Conservation (phyloP, 768 basidiomycete species). For the Sporobolomyces roseus region DNA sequence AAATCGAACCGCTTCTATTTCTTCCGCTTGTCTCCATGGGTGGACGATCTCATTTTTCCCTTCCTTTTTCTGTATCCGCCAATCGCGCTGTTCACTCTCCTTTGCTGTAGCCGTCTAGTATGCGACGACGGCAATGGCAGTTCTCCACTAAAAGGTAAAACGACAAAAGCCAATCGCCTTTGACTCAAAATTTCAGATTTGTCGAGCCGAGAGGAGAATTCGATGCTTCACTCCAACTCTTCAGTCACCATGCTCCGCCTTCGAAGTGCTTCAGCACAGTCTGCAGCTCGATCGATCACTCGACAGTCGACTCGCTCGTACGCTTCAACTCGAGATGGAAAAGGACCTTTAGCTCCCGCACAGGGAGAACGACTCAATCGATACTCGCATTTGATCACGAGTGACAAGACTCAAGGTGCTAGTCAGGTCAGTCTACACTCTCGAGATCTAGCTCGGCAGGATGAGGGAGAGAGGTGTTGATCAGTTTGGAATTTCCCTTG, state of each 20-base stretch:
- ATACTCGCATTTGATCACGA: slow-evolving; percentile 77
- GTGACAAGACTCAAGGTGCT: slow-evolving; percentile 90
- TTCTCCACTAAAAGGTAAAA: too few species aligned
- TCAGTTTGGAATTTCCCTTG: neutral
- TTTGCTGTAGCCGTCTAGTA: too few species aligned
- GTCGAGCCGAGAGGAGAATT: neutral
- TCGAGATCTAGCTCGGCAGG: neutral
- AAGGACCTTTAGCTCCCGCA: slow-evolving; percentile 12
- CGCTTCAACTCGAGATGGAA: neutral
- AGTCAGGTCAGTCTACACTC: slow-evolving; percentile 62
- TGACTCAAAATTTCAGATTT: too few species aligned
- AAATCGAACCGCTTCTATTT: too few species aligned
- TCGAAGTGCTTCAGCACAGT: neutral
- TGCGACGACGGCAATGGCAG: too few species aligned
- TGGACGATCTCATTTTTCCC: too few species aligned
- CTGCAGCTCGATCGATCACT: slow-evolving; percentile 7
- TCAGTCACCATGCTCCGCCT: slow-evolving; percentile 1
- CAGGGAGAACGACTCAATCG: slow-evolving; percentile 51
- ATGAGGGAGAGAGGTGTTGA: neutral
- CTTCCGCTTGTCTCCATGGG: too few species aligned
- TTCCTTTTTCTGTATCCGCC: too few species aligned
- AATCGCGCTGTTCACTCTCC: too few species aligned
- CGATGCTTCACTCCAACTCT: neutral
- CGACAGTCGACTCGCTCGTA: slow-evolving; percentile 1
- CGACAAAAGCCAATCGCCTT: too few species aligned